Evolutionary conservation across 768 basidiomycete genomes (phyloP).

Genomic region (Mycena amicta): DNA sequence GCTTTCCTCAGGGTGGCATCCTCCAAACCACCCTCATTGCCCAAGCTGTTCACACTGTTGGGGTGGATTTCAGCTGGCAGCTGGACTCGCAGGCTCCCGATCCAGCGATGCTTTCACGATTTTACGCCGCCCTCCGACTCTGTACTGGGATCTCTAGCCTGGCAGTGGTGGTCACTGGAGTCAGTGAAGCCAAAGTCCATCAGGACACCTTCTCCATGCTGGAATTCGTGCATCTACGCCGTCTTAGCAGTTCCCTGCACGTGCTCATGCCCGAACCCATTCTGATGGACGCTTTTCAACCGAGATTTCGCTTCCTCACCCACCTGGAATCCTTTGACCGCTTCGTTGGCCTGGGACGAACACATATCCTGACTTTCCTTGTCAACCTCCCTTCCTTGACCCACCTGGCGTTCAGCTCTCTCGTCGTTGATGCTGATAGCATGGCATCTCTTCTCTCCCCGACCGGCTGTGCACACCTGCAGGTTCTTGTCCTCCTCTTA

Average conservation of each 20-base stretch:
- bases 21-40: not conserved
- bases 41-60: not conserved
- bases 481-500: not conserved
- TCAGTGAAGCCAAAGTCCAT: too few relatives aligned
- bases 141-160: too few relatives aligned
- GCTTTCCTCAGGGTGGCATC: not conserved
- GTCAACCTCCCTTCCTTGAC: not conserved
- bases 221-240: not conserved
- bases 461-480: not conserved
- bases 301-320: not conserved
- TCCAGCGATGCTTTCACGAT: too few relatives aligned
- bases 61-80: too few relatives aligned
- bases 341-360: not conserved
- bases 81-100: too few relatives aligned
- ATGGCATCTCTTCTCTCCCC: not conserved
- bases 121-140: too few relatives aligned
- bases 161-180: too few relatives aligned
- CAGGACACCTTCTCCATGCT: too few relatives aligned
- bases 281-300: not conserved
- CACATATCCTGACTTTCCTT: not conserved
- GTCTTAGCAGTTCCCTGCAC: not conserved
- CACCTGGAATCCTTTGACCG: not conserved
- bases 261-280: not conserved
- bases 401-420: not conserved
- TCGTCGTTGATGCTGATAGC: not conserved